A percentile compares a stretch with the other conserved stretches of the same genome.
Evolutionary conservation across 495 filamentous ascomycete genomes (phyloP).

Genomic region (Penicillium nucicola): DNA sequence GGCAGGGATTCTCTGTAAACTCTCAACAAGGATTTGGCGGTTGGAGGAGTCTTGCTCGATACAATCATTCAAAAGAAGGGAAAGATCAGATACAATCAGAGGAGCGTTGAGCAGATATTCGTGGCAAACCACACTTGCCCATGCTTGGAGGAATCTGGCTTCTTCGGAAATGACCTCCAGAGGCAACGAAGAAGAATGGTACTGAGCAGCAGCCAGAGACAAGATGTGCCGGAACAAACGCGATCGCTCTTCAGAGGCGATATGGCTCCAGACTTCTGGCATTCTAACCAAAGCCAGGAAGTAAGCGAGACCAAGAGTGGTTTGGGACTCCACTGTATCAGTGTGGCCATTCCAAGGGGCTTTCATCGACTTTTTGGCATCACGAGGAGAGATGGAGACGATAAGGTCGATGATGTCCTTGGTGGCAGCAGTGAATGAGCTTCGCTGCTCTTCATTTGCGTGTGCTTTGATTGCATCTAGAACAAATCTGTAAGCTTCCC

Average conservation of each 20-base stretch:
- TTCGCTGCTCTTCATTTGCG: conserved; percentile 14
- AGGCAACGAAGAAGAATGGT: conserved; percentile 22
- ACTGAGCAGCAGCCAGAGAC: conserved; percentile 34
- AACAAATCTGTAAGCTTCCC: conserved; percentile 40
- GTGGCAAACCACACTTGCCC: conserved; percentile 42
- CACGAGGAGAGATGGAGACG: conserved; percentile 23
- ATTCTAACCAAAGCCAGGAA: conserved; percentile 30
- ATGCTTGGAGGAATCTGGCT: conserved; percentile 38
- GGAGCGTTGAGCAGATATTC: conserved; percentile 43
- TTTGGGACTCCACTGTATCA: conserved; percentile 31
- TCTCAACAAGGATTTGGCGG: conserved; percentile 36
- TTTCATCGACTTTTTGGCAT: conserved; percentile 29
- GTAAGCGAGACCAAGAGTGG: conserved; percentile 34
- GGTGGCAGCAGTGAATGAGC: conserved; percentile 24
- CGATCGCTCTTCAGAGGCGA: conserved; percentile 26
- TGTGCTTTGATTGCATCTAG: conserved; percentile 26
- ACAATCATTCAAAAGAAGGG: conserved; percentile 31
- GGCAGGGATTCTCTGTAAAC: conserved; percentile 39
- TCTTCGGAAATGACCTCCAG: conserved; percentile 27
- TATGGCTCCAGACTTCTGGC: conserved; percentile 31
- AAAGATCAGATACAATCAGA: conserved; percentile 32
- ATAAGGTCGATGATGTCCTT: conserved; percentile 29
- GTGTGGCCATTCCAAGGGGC: conserved; percentile 38
- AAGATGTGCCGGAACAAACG: conserved; percentile 35
- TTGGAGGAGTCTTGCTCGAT: conserved; percentile 30